Base-by-base conservation (phyloP, 805 yeast species). In the Yamadazyma sp. region DNA sequence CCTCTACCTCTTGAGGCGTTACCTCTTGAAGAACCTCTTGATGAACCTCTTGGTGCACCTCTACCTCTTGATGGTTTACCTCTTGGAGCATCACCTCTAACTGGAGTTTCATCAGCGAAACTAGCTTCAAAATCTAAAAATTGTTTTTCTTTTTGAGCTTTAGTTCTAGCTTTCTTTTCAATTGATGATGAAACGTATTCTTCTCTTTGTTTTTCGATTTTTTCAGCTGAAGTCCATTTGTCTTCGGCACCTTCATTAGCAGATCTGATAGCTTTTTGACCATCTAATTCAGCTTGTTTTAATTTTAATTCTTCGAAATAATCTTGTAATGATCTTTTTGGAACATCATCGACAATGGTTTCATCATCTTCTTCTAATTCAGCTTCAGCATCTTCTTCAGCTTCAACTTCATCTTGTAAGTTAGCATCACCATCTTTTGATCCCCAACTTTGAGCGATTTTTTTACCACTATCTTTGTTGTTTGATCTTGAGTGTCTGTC, bases 401-500 rank as follows among this genome's bases (percentile, higher is more conserved):
- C 73, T 48, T 76, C 84, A 45, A 55, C 49, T 65, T 80, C 87
- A 50, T 76, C 85, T 49, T 70, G 83, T 61, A 74, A 78, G 73
- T 80, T 86, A 44, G 57, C 52, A 60, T 70, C 73, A 56, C 72
- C 68, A 55, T 72, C 69, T 65, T 82, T 78, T 59, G 81, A 86
- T 60, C 96, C 95, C 91, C 96, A 86, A 49, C 88, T 89, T 69
- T 80, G 82, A 64, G 74, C 77, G 57, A 82, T 75, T 66, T 83
- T 81, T 82, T 87, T 89, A 52, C 75, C 77, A 52, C 95, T 73
- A 73, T 88, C 96, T 55, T 78, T 63, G 75, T 84, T 86, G 58
- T 82, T 86, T 49, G 86, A 60, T 75, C 84, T 85, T 49, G 91
- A 78, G 59, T 80, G 93, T 69, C 95, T 93, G 79, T 91, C 98